Evolutionary conservation across 495 filamentous ascomycete species (phyloP).

Genomic region (Amphirosellinia nigrospora): DNA sequence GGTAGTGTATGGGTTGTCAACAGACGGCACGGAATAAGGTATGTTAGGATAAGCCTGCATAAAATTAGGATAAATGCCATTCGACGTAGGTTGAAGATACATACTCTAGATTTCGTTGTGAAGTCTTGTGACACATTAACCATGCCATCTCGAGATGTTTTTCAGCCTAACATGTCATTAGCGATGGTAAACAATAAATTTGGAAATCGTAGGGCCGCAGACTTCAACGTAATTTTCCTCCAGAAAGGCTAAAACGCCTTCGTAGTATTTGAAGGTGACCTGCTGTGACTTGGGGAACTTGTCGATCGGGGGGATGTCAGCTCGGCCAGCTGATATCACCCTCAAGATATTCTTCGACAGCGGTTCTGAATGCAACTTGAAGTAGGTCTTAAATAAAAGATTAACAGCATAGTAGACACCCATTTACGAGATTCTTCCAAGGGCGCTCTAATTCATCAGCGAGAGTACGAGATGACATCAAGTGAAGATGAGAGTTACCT

Average conservation of each 20-base stretch:
- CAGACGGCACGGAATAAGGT: slow-evolving; percentile 89
- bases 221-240: slow-evolving; percentile 89
- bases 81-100: slow-evolving; percentile 30
- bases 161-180: slow-evolving; percentile 66
- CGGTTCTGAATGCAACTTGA: slow-evolving; percentile 88
- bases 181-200: background rate
- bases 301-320: slow-evolving; percentile 77
- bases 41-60: slow-evolving; percentile 84
- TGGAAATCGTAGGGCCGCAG: slow-evolving; percentile 15
- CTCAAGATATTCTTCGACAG: slow-evolving; percentile 89
- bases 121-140: slow-evolving; percentile 72
- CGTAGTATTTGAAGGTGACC: slow-evolving; percentile 96
- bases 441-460: slow-evolving; percentile 65
- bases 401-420: slow-evolving; percentile 92
- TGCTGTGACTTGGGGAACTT: slow-evolving; percentile 85
- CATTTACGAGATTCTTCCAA: slow-evolving; percentile 93
- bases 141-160: slow-evolving; percentile 78
- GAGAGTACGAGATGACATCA: slow-evolving; percentile 23
- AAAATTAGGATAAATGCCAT: slow-evolving; percentile 35
- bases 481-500: slow-evolving; percentile 60
- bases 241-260: slow-evolving; percentile 86
- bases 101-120: slow-evolving; percentile 79
- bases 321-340: slow-evolving; percentile 69
- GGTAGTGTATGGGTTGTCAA: slow-evolving; percentile 87
- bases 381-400: slow-evolving; percentile 96